Evolutionary conservation across 805 yeast genomes (phyloP), one percentile per base, ranked within the genome.

Genomic region (Clavispora santaluciae): DNA sequence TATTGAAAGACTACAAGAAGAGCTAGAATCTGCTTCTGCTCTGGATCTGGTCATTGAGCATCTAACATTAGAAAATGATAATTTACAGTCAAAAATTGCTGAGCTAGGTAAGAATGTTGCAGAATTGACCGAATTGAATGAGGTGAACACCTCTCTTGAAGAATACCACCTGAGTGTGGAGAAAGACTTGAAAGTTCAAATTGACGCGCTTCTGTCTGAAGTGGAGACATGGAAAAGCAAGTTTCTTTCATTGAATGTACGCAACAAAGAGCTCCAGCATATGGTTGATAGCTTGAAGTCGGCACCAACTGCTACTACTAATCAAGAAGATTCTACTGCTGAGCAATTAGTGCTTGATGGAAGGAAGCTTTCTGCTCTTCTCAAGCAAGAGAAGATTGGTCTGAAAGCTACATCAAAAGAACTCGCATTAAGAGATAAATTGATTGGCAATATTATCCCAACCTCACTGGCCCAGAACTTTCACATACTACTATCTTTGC

Each of bases 71-170:
- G 68, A 67, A 38, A 70, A 69, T 43, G 68, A 62, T 22, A 46
- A 41, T n/a, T 58, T 78, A 2, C 48, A 45, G 7, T 54, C 53
- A 3, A 58, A 66, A 33, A 57, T 77, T 3, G 36, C 43, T 0
- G 41, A 44, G 3, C 51, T 77, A n/a, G 57, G 61, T 20, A 43
- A 46, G 4, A 66, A 73, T 2, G 53, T 80, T 0, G 52, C 59
- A 1, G 80, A 76, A 17, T 54, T 76, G 17, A 74, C 71, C 30
- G 79, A 76, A 42, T 48, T 80, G 23, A 73, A 72, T 41, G 69
- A 66, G 22, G 53, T 80, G 11, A 78, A 79, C 40, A 64, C 60
- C 31, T 76, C 75, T 35, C 57, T 80, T 22, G 82, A 78, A 40
- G 68, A 66, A 9, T 60, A 57, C 31, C 79, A 73, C 40, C 22